These are phyloP conservation scores for Xanthoparmelia taractica DNA, from an alignment of 495 filamentous ascomycete genomes.

Conservation along the genomic window DNA sequence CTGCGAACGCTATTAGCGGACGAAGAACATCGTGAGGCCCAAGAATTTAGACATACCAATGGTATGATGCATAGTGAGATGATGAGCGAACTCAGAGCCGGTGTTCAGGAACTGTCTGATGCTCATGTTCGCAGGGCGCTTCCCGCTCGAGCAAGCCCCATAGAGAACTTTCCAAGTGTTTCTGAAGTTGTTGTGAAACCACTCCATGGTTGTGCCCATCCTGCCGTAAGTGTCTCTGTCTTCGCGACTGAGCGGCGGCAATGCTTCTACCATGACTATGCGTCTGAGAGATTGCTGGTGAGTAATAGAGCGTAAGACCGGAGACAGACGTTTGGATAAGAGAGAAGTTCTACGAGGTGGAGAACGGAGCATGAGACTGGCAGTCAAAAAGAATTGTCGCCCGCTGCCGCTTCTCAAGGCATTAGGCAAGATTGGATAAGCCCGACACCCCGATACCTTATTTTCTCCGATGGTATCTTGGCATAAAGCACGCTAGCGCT, in stretches of 20 bases:
- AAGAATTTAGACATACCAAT: slow-evolving; percentile 35
- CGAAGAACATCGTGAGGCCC: too few relatives aligned
- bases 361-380: slow-evolving; percentile 7
- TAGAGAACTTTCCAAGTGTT: slow-evolving; percentile 62
- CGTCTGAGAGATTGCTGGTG: not conserved
- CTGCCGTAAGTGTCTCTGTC: slow-evolving; percentile 16
- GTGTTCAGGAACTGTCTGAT: slow-evolving; percentile 56
- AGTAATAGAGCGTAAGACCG: not conserved
- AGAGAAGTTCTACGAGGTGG: not conserved
- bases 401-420: too few relatives aligned
- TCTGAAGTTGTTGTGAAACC: slow-evolving; percentile 65
- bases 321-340: not conserved
- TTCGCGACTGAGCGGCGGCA: slow-evolving; percentile 15
- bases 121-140: slow-evolving; percentile 49
- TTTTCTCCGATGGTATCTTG: not conserved
- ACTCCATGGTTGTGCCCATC: slow-evolving; percentile 21
- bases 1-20: slow-evolving; percentile 24
- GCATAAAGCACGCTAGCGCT: not conserved
- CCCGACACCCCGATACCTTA: not conserved
- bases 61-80: slow-evolving; percentile 68
- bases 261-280: slow-evolving; percentile 12
- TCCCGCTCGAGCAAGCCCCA: slow-evolving; percentile 45
- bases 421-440: not conserved
- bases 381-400: too few relatives aligned
- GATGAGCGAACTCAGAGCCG: slow-evolving; percentile 56